Evolutionary conservation across 1,284 basidiomycete species (phyloP).

Genomic region (Austroboletus novae-zelandiae): DNA sequence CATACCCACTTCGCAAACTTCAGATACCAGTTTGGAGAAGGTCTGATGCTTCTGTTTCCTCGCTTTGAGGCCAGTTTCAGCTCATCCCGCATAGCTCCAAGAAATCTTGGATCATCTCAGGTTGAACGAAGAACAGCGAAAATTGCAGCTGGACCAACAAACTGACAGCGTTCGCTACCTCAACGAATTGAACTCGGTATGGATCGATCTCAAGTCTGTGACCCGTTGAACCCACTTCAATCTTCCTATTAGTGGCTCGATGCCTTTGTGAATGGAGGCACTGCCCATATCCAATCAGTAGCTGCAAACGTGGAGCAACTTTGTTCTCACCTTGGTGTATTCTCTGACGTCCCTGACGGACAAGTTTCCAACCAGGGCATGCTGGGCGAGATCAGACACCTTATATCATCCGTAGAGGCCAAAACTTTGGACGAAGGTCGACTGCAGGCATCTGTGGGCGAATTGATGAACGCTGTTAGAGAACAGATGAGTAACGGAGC

Average conservation of each 20-base stretch:
- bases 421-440: constrained; percentile 20
- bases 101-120: constrained; percentile 46
- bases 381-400: constrained; percentile 25
- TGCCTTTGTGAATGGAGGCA: constrained; percentile 72
- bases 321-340: constrained; percentile 44
- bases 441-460: constrained; percentile 23
- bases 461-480: constrained; percentile 24
- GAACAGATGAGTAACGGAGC: constrained; percentile 28
- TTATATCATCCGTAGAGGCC: constrained; percentile 23
- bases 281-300: constrained; percentile 65
- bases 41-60: constrained; percentile 6
- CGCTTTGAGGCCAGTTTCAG: background rate
- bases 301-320: constrained; percentile 60
- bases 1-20: constrained; percentile 2
- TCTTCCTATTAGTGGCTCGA: constrained; percentile 73
- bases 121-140: constrained; percentile 45
- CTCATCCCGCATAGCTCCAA: constrained; percentile 34
- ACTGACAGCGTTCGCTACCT: constrained; percentile 70
- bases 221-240: background rate
- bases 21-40: constrained; percentile 21
- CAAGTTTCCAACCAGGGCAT: constrained; percentile 14
- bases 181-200: constrained; percentile 67
- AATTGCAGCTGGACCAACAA: constrained; percentile 56
- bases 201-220: constrained; percentile 13
- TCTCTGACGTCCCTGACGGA: constrained; percentile 5